Evolutionary conservation across 768 basidiomycete species (phyloP), one percentile per base, ranked within the genome.

Genomic region (Chalciporus pseudorubinellus): DNA sequence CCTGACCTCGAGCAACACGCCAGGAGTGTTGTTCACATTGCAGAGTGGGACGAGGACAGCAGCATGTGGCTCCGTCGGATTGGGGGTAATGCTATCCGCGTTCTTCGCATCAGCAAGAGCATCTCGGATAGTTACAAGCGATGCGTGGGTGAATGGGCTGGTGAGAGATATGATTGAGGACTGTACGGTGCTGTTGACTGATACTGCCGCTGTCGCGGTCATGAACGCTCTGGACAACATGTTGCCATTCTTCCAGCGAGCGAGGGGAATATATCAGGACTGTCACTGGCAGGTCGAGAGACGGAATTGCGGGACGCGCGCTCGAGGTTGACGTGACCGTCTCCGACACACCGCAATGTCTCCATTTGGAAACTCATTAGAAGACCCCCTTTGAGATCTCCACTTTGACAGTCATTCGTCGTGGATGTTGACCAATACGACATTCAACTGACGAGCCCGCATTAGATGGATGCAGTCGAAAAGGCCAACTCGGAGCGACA

Each of bases 11-110:
- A 90, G 75, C 42, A 92, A 64, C 18, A 92, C 77, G 7, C 87
- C 83, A 0, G 89, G 85, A 13, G 72, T 71, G 45, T 76, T 74
- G 28, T 77, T 71, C 18, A 91, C 83, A 60, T 92, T 91, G 69
- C 89, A 91, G 45, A 91, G 72, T 0, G 88, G 87, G 56, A 92
- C 79, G 45, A 91, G 71, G 21, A 92, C 84, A 4, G 86, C 85
- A 10, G 89, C 89, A 59, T 81, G 77, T 31, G 64, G 59, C 56
- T 76, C 73, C 19, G 54, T 44, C 16, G 52, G 54, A 44, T 62
- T 55, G 47, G 59, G 57, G 24, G 52, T 51, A 46, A 58, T 55
- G 29, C 40, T 42, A 18, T 61, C 34, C 36, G 60, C 56, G 38
- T 55, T 47, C 29, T 38, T 55, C 13, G 60, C 40, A 3, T 13